phyloP scores from a whole-genome alignment of 2,329 filamentous ascomycete genomes.

The Aspergillus quadricinctus region DNA sequence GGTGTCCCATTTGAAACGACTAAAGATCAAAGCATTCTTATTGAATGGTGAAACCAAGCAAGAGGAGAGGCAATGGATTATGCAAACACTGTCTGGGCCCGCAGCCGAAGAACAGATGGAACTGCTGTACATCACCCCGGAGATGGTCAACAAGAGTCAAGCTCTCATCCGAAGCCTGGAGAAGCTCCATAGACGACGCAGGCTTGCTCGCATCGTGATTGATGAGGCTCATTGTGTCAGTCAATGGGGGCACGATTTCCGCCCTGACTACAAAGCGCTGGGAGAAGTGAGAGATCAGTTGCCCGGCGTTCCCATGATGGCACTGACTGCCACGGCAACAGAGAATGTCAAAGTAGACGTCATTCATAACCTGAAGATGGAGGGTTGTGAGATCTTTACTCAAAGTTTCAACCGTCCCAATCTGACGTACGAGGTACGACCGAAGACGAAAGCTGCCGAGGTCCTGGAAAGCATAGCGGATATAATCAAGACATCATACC shows the following conservation, averaged over 20 bases:
- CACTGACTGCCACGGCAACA: conserved; percentile 91
- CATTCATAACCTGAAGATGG: conserved; percentile 83
- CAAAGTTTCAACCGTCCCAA: conserved; percentile 99
- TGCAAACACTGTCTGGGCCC: conserved; percentile 57
- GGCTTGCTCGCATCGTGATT: conserved; percentile 86
- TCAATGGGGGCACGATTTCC: conserved; percentile 98
- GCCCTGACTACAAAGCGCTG: conserved; percentile 88
- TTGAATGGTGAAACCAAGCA: conserved; percentile 72
- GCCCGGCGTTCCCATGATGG: conserved; percentile 82
- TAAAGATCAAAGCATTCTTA: conserved; percentile 73
- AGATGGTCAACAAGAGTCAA: conserved; percentile 85
- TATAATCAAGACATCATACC: conserved; percentile 66
- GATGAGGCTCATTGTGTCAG: conserved; percentile 99
- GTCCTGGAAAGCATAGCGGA: conserved; percentile 51
- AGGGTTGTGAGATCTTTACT: conserved; percentile 70
- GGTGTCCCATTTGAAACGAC: conserved; percentile 70
- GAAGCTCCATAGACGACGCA: conserved; percentile 63
- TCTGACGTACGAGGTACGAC: conserved; percentile 76
- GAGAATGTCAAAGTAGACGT: conserved; percentile 89
- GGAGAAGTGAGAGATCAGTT: conserved; percentile 70
- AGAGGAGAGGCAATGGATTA: conserved; percentile 61
- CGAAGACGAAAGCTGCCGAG: conserved; percentile 61
- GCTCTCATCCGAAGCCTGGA: conserved; percentile 63
- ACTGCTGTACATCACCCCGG: conserved; percentile 90
- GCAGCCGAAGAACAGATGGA: conserved; percentile 74